Evolutionary conservation across 495 filamentous ascomycete genomes (phyloP).

Genomic region (Penicillium desertorum): DNA sequence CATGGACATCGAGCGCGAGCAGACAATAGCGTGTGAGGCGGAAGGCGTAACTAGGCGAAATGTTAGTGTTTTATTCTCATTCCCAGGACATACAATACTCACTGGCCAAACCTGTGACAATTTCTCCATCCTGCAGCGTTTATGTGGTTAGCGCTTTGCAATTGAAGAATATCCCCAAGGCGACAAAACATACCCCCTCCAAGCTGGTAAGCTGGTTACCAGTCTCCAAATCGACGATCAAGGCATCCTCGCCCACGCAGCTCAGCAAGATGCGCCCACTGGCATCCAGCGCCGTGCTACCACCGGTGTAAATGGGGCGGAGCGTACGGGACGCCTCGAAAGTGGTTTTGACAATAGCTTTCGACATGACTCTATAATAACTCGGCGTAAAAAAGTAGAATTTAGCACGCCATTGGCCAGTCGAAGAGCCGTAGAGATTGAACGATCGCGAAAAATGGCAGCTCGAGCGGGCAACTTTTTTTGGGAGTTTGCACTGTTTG

Average conservation of each 20-base stretch:
- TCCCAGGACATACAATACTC: constrained; percentile 29
- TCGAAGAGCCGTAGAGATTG: constrained; percentile 16
- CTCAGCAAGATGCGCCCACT: constrained; percentile 81
- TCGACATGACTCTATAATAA: constrained; percentile 42
- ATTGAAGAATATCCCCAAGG: not conserved
- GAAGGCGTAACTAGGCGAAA: constrained; percentile 71
- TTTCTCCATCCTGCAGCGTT: constrained; percentile 76
- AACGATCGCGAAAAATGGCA: constrained; percentile 25
- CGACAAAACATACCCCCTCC: constrained; percentile 69
- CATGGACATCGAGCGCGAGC: constrained; percentile 92
- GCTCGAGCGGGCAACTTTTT: constrained; percentile 38
- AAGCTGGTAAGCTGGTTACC: constrained; percentile 80
- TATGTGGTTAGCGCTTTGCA: constrained; percentile 22
- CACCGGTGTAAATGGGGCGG: constrained; percentile 91
- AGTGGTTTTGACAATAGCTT: constrained; percentile 68
- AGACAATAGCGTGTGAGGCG: constrained; percentile 81
- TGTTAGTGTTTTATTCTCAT: constrained; percentile 7
- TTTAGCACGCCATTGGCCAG: constrained; percentile 19
- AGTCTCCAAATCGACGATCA: constrained; percentile 81
- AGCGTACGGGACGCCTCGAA: constrained; percentile 80
- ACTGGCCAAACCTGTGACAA: constrained; percentile 83
- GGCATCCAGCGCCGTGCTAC: constrained; percentile 78
- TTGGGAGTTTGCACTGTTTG: constrained; percentile 48
- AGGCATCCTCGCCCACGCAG: constrained; percentile 81
- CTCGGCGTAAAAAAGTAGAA: constrained; percentile 18